Percentiles rank a stretch among this genome's conserved stretches.
Evolutionary conservation across 768 basidiomycete genomes (phyloP).

Genomic region (Candolleomyces efflorescens): DNA sequence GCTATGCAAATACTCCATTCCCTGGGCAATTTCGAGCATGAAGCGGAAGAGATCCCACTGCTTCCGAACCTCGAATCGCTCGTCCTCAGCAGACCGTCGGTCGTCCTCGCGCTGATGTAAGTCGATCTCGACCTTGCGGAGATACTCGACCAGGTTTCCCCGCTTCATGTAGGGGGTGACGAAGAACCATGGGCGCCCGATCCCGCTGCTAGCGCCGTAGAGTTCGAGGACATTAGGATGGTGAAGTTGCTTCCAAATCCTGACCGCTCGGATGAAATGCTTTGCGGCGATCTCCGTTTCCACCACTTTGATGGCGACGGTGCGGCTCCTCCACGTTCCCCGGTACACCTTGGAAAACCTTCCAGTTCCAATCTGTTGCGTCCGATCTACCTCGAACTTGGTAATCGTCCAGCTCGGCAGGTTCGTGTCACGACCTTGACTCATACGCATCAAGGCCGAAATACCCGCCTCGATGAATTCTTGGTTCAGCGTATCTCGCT

Average conservation of each 20-base stretch:
- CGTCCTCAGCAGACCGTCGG: not conserved
- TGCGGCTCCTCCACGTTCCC: constrained; percentile 65
- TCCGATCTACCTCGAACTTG: constrained; percentile 58
- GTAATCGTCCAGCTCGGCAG: constrained; percentile 80
- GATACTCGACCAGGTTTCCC: constrained; percentile 58
- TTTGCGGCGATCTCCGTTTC: constrained; percentile 53
- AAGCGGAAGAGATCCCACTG: constrained; percentile 50
- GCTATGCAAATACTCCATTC: constrained; percentile 77
- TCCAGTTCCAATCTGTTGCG: constrained; percentile 64
- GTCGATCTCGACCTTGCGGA: constrained; percentile 36
- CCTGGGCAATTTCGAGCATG: constrained; percentile 71
- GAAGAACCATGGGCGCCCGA: constrained; percentile 72
- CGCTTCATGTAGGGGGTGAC: constrained; percentile 70
- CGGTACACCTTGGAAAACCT: constrained; percentile 76
- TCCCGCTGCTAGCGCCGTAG: constrained; percentile 72
- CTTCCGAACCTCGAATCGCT: constrained; percentile 13
- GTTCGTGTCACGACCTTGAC: constrained; percentile 31
- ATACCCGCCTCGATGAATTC: constrained; percentile 73
- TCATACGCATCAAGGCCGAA: constrained; percentile 65
- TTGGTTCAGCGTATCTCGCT: constrained; percentile 45
- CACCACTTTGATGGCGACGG: constrained; percentile 72
- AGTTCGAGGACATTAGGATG: constrained; percentile 72
- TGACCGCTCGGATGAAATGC: constrained; percentile 66
- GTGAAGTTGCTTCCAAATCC: constrained; percentile 64
- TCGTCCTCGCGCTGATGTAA: not conserved